A percentile compares a stretch with the other conserved stretches of the same genome.
These are phyloP conservation scores for Arabis hirsuta DNA, from an alignment of 345 rosid species.

Conservation along the genomic window DNA sequence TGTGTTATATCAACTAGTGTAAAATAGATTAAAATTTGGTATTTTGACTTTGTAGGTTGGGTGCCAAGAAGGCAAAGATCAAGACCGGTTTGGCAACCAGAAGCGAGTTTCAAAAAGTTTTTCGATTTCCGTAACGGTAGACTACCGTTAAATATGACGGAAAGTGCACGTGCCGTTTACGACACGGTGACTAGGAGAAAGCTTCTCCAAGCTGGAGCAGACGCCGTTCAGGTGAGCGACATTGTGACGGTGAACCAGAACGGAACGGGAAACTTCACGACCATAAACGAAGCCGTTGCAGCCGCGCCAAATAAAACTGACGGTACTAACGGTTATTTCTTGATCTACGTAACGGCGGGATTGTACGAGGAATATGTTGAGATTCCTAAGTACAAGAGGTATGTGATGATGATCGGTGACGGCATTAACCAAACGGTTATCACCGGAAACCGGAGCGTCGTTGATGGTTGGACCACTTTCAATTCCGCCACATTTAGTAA, in stretches of 20 bases:
- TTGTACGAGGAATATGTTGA: slow-evolving; percentile 79
- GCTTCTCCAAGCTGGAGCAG: slow-evolving; percentile 54
- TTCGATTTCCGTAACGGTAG: slow-evolving; percentile 47
- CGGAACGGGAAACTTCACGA: slow-evolving; percentile 75
- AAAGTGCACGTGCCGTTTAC: slow-evolving; percentile 50
- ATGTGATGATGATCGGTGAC: slow-evolving; percentile 88
- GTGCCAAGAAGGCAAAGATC: slow-evolving; percentile 39
- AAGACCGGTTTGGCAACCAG: slow-evolving; percentile 44
- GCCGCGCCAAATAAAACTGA: slow-evolving; percentile 75
- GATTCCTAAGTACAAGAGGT: slow-evolving; percentile 66
- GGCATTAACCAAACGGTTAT: slow-evolving; percentile 85
- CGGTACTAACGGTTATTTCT: slow-evolving; percentile 64
- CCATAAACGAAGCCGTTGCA: slow-evolving; percentile 70
- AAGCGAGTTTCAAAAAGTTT: slow-evolving; percentile 46
- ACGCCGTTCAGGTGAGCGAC: slow-evolving; percentile 52
- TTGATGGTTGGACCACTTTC: slow-evolving; percentile 91
- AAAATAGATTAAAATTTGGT: neutral
- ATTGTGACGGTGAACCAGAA: slow-evolving; percentile 70
- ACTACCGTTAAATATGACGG: slow-evolving; percentile 66
- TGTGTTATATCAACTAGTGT: neutral
- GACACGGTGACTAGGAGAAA: slow-evolving; percentile 58
- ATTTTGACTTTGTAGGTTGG: slow-evolving; percentile 27
- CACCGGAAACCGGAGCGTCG: slow-evolving; percentile 83
- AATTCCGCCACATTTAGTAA: slow-evolving; percentile 80
- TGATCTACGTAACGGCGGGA: slow-evolving; percentile 78